Evolutionary conservation across 2,329 filamentous ascomycete genomes (phyloP).

Genomic region (Dryadomyces quercivorus): DNA sequence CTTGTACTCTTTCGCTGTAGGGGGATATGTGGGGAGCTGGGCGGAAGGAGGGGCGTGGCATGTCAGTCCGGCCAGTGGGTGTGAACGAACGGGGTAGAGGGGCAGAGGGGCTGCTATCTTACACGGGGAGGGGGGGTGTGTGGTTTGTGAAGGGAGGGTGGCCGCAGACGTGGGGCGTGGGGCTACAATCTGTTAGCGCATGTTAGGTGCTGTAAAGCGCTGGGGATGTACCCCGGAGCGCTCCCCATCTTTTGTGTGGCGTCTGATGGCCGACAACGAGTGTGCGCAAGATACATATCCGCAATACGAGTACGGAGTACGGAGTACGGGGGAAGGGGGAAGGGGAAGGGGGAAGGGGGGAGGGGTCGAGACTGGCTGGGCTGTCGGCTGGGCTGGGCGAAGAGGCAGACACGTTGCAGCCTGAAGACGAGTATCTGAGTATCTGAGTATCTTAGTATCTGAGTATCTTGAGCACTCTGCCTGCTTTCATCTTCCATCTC

Average conservation of each 20-base stretch:
- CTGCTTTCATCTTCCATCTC: no score
- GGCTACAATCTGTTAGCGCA: background rate
- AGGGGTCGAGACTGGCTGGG: no score
- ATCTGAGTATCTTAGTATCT: no score
- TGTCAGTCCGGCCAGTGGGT: conserved; percentile 2
- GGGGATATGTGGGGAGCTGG: conserved; percentile 11
- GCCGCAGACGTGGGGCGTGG: conserved; percentile 2
- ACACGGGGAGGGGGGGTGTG: conserved; percentile 1
- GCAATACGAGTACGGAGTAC: no score
- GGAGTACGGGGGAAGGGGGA: no score
- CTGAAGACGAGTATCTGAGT: no score
- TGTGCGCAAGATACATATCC: no score
- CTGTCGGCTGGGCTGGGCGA: no score
- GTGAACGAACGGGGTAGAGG: conserved; percentile 1
- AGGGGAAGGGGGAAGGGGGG: no score
- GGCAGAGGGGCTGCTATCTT: background rate
- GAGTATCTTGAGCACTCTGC: no score
- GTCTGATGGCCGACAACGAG: no score
- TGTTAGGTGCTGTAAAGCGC: background rate
- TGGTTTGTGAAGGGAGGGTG: background rate
- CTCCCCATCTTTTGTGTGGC: conserved; percentile 3
- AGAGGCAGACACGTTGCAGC: no score
- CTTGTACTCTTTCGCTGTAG: conserved; percentile 4
- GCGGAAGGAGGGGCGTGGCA: conserved; percentile 6
- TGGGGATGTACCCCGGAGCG: conserved; percentile 6